Evolutionary conservation across 306 rosid species (phyloP), one percentile per base, ranked within the genome.

Genomic region (Lathyrus oleraceus): DNA sequence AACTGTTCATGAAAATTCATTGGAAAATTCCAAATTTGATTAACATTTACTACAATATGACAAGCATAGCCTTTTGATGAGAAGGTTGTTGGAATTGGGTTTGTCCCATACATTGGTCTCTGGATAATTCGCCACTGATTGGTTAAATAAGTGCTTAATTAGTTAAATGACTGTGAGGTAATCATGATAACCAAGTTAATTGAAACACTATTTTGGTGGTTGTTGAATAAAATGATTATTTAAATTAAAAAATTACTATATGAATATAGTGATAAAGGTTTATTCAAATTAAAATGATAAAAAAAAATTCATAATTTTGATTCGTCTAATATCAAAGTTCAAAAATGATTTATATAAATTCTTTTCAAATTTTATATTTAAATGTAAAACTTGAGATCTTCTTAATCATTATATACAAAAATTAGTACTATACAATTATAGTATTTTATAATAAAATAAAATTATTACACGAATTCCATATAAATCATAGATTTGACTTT

Each of bases 71-170:
- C 83, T 82, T 82, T 78, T 69, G 36, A 51, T 45, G 16, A 36
- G 68, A 70, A 56, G 69, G 68, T 70, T 30, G 75, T 78, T 73
- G 60, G 75, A 52, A 71, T 78, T 73, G 65, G 75, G 59, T 65
- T 73, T 81, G 74, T 74, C 78, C 64, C 73, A 53, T 63, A 62
- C 63, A 66, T 45, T 69, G 81, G 79, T 67, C 72, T 81, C 44
- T 25, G 10, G 27, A 45, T 61, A 54, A 56, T 69, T 63, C 11
- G 17, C 51, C 27, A 9, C n/a, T 52, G 64, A 67, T 65, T 78
- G 72, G 69, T 78, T 36, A 78, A 74, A 78, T 74, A 65, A 70
- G 70, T 74, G 53, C 56, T 43, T 4, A 43, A 32, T 32, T 32
- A 49, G 35, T 70, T 51, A 60, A 82, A 74, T 78, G 60, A 35